Evolutionary conservation across 305 asterid species (phyloP), one percentile per base, ranked within the genome.

Genomic region (Euphrasia arctica): DNA sequence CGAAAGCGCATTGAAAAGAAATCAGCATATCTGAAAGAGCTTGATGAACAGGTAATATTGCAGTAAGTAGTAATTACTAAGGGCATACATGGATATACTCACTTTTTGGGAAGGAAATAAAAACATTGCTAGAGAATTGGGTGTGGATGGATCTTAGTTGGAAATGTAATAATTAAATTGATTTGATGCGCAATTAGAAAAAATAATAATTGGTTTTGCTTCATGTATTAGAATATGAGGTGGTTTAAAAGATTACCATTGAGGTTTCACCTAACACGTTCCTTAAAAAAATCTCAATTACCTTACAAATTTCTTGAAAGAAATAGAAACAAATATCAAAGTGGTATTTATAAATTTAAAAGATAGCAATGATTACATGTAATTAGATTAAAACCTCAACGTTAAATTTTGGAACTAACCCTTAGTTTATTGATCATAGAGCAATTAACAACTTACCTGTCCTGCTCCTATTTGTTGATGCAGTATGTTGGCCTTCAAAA

Each of bases 401-500:
- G 10, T n/a, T 9, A 43, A 9, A 9, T 43, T 43, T 43, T 43
- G 49, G 9, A 43, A 43, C n/a, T 43, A 9, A 9, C n/a, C 12
- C 47, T 47, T 47, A 47, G 13, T 58, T 28, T 51, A 58, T 52
- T 59, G 31, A 25, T 48, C 54, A 48, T 48, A n/a, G 54, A n/a
- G 29, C 12, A 2, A 25, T 59, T 64, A 36, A 68, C 49, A 22
- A 41, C 59, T 49, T 58, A 52, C 22, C 54, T 5, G 22, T 41
- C 12, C 48, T 43, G 48, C 5, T 15, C 54, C 54, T 62, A 13
- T 74, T 59, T 59, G 60, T 61, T 54, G 54, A 54, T 80, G 79
- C 79, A 93, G 98, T 76, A 81, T 47, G 74, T 78, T 65, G 97
- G 96, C 66, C 95, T 93, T 73, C 95, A 88, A 75, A 90, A 80